These are phyloP conservation scores for Sutorius australiensis DNA, from an alignment of 768 basidiomycete genomes.

Conservation along the genomic window DNA sequence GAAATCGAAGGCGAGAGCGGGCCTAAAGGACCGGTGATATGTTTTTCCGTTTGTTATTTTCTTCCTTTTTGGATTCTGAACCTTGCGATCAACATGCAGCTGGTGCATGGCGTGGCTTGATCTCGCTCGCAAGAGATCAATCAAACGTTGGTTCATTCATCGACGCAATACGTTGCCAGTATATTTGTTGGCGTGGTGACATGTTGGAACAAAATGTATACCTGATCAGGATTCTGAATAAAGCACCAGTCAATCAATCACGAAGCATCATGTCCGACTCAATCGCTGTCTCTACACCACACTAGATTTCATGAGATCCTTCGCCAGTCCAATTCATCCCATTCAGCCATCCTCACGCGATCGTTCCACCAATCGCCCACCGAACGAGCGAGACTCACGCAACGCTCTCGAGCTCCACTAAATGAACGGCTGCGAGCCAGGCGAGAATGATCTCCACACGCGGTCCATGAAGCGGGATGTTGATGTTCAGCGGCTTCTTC, in stretches of 20 bases:
- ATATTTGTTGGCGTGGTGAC: background rate
- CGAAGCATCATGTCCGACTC: background rate
- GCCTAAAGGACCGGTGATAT: slow-evolving; percentile 21
- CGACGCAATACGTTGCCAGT: background rate
- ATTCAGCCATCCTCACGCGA: background rate
- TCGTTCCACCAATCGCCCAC: no score
- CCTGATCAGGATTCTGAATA: slow-evolving; percentile 2
- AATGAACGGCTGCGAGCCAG: slow-evolving; percentile 79
- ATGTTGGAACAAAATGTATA: background rate
- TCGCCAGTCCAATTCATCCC: background rate
- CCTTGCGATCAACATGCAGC: slow-evolving; percentile 22
- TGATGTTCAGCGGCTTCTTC: slow-evolving; percentile 65
- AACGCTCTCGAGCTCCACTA: slow-evolving; percentile 61
- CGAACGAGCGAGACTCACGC: slow-evolving; percentile 12
- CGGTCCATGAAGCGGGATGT: slow-evolving; percentile 81
- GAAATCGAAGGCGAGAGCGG: background rate
- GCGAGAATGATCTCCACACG: slow-evolving; percentile 82
- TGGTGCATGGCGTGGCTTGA: slow-evolving; percentile 22
- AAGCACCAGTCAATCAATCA: background rate
- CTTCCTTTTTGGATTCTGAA: background rate
- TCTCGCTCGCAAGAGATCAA: background rate
- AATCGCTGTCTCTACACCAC: background rate
- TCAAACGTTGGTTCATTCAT: slow-evolving; percentile 5
- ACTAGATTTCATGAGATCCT: slow-evolving; percentile 18
- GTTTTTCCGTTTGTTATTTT: background rate